Base-by-base conservation (phyloP, 2,329 filamentous ascomycete genomes). In the Fusarium luffae region DNA sequence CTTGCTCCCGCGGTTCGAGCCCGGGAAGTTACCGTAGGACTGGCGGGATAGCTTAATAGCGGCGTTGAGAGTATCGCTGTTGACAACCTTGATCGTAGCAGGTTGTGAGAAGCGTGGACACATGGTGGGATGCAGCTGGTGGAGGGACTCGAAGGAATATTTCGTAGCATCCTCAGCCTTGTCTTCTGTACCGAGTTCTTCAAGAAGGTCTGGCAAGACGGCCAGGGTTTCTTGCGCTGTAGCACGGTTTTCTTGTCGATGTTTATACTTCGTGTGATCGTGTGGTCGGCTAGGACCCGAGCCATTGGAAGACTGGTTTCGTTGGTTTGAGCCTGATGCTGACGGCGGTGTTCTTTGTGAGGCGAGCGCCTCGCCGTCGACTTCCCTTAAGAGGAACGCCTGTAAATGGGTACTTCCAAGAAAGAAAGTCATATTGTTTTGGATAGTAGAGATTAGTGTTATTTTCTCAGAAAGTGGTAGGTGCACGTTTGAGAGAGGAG, bases 191-290 rank as follows among this genome's bases (percentile, higher is more conserved):
- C 1, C 9, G 1, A n/a, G 34, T 11, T n/a, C 34, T 10, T n/a
- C 5, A 18, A 37, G 16, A 6, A 37, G 34, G 5, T n/a, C 18
- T 9, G 34, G 9, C 18, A 37, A 6, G 34, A 11, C 9, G 0
- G 5, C 0, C 0, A 37, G 18, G 16, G 34, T 37, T 2, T 37
- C 34, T 11, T 37, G 34, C 34, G 34, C 34, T 7, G 34, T 37
- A 18, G 34, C 34, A 0, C 34, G 34, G 34, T 37, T 37, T 37
- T 37, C 34, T 37, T 37, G 34, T 37, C 34, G 16, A 18, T 34
- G 13, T 3, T 32, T 32, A 32, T 9, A n/a, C 18, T 2, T 37
- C 0, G 5, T 11, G 34, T 37, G 5, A n/a, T n/a, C 9, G 0
- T 10, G 34, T 37, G 34, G 34, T 37, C 34, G 34, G 34, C 34